Base-by-base conservation (phyloP, 345 rosid species). In the Corchorus olitorius region DNA sequence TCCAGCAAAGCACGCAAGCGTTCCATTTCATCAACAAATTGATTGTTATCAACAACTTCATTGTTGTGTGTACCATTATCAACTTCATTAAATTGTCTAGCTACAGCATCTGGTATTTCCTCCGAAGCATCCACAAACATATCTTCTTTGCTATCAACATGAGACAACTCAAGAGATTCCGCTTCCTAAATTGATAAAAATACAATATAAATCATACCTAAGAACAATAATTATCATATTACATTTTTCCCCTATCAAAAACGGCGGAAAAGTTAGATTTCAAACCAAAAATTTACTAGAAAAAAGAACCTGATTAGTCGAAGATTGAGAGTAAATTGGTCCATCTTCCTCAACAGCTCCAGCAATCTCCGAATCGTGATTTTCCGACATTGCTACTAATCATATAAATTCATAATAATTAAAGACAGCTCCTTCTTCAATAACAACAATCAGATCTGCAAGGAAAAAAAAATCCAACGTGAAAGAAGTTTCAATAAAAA, bases 41-140 rank as follows among this genome's bases (percentile, higher is more conserved):
- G 61, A 53, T 49, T 59, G 56, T 66, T 20, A 52, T 70, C 61
- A 70, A 52, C 34, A 52, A 52, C 60, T 70, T 17, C 74, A 53
- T 35, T 35, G 78, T 66, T 76, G 55, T 46, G 53, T 12, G 20
- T 62, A 22, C 74, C 82, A 73, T 65, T 76, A 34, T 73, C 82
- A 46, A 71, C 27, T 56, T 7, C 78, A 74, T 62, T 55, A 11
- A 53, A 45, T 37, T 45, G 64, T 41, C 54, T 45, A 75, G 65
- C 66, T 0, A 7, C 34, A 62, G 48, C 49, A 60, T 46, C 72
- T n/a, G 0, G 60, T n/a, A 70, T 67, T 20, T 70, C 86, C 70
- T 72, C 76, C 13, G 89, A 53, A 9, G 98, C 99, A 88, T 93
- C 99, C 35, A 86, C 89, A 75, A 95, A 95, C 97, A 89, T 84